Evolutionary conservation across 2,329 filamentous ascomycete species (phyloP), one percentile per base, ranked within the genome.

Genomic region (Lecanicillium sp.): DNA sequence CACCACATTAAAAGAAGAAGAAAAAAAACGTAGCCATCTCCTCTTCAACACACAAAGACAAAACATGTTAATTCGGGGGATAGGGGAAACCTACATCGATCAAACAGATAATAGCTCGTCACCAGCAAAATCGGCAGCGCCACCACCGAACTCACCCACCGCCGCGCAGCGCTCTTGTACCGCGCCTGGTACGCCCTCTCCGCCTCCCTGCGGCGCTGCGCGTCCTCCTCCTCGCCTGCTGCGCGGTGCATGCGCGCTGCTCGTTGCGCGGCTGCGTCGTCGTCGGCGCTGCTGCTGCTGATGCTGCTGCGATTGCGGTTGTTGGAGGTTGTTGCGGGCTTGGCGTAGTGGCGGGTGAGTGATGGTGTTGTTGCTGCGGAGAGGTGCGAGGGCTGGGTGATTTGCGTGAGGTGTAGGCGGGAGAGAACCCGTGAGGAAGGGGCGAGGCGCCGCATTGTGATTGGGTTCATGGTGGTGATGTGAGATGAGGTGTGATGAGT

Each of bases 81-180:
- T 30, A 30, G 11, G 19, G 29, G 18, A 25, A 27, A 63, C 68
- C 58, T 42, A 71, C 69, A 49, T 54, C 68, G 57, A 33, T 74
- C 64, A 53, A 70, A 77, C 3, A 78, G 51, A 37, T 64, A 66
- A 44, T 72, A 77, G 17, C 72, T 74, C 18, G 70, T 72, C 36
- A 78, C 72, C 12, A 77, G 44, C 4, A 76, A 48, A 22, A 78
- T 66, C 3, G 74, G 74, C 55, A 75, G 48, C 17, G 69, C 71
- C 39, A 77, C 64, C 46, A 78, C 69, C 7, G 64, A 44, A 17
- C 59, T 56, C 3, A 62, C 55, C 60, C 69, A 75, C 48, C 62
- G 67, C 42, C 68, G 53, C 39, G 64, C 61, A 20, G 66, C 63
- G 28, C 50, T 47, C 39, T 67, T 64, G 50, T 70, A 73, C 29